A percentile compares a stretch with the other conserved stretches of the same genome.
These are phyloP conservation scores for Triticum dicoccoides DNA, from an alignment of 176 grass and related monocot species.

Conservation along the genomic window DNA sequence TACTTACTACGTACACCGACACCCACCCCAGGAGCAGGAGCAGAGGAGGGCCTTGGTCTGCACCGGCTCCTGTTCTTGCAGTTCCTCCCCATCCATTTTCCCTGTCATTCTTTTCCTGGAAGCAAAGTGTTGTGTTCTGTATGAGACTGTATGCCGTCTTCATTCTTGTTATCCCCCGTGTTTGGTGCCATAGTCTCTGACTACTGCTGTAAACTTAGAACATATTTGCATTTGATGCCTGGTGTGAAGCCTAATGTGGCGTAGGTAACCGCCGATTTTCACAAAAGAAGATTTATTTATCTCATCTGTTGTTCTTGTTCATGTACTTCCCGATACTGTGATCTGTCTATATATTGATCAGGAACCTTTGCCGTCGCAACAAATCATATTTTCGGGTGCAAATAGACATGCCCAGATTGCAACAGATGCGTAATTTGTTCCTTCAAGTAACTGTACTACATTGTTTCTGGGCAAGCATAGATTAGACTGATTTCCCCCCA, in stretches of 20 bases:
- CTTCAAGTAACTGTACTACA: not conserved
- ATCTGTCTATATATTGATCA: not conserved
- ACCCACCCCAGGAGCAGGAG: slow-evolving; percentile 17
- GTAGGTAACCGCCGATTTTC: slow-evolving; percentile 22
- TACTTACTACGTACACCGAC: not conserved
- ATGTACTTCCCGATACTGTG: not conserved
- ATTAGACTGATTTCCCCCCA: not conserved
- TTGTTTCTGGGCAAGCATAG: not conserved
- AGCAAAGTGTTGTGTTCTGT: slow-evolving; percentile 40
- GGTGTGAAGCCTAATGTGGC: slow-evolving; percentile 29
- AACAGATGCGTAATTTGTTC: too few species aligned
- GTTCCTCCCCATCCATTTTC: slow-evolving; percentile 37
- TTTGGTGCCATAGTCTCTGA: slow-evolving; percentile 33
- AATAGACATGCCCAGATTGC: not conserved
- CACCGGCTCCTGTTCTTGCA: slow-evolving; percentile 24
- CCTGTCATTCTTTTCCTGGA: slow-evolving; percentile 49
- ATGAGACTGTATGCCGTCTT: slow-evolving; percentile 45
- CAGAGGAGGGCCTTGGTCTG: slow-evolving; percentile 12
- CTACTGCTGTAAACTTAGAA: slow-evolving; percentile 71
- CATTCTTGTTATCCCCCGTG: not conserved
- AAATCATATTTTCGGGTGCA: not conserved
- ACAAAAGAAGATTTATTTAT: slow-evolving; percentile 3
- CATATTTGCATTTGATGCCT: slow-evolving; percentile 33
- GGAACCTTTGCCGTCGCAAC: not conserved
- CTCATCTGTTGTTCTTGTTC: not conserved